Evolutionary conservation across 306 rosid species (phyloP), one percentile per base, ranked within the genome.

Genomic region (Castanea crenata): DNA sequence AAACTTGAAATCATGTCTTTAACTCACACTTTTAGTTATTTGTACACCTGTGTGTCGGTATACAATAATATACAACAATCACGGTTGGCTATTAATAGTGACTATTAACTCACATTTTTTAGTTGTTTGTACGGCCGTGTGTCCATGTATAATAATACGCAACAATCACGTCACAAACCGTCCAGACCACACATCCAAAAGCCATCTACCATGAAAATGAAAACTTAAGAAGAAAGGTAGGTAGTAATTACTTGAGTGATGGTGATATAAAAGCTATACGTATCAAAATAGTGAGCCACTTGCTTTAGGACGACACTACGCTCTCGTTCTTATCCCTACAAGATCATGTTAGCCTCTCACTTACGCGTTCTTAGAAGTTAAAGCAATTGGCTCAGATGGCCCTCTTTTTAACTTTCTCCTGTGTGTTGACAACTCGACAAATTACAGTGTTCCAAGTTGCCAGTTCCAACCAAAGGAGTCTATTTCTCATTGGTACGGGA

Each of bases 121-220:
- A 38, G 46, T 38, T 38, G 11, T 38, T 38, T 38, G 10, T 7
- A 38, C 11, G 8, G 11, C 3, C 2, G 1, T 38, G 1, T 41
- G 11, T 41, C 46, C 11, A 41, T 41, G 8, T 41, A 41, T 3
- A 41, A 41, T 41, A 8, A 6, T 8, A 8, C 8, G 3, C 3
- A 41, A 41, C 0, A 41, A 41, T 41, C 12, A 41, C 0, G 11
- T 41, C 46, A 41, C 12, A 41, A 41, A 12, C 54, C 16, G 5
- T 49, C 54, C 54, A 12, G 5, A 11, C 54, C 16, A 49, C 16
- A 11, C 54, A 16, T 49, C 54, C 54, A 70, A 61, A 41, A 55
- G 76, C 31, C 65, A 55, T 38, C 49, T 23, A 27, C 23, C 13
- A 63, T 55, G 81, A 82, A 73, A 76, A 76, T 35, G 63, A 76